A percentile compares a stretch with the other conserved stretches of the same genome.
These are phyloP conservation scores for Gardenia jasminoides DNA, from an alignment of 257 asterid genomes.

Conservation along the genomic window DNA sequence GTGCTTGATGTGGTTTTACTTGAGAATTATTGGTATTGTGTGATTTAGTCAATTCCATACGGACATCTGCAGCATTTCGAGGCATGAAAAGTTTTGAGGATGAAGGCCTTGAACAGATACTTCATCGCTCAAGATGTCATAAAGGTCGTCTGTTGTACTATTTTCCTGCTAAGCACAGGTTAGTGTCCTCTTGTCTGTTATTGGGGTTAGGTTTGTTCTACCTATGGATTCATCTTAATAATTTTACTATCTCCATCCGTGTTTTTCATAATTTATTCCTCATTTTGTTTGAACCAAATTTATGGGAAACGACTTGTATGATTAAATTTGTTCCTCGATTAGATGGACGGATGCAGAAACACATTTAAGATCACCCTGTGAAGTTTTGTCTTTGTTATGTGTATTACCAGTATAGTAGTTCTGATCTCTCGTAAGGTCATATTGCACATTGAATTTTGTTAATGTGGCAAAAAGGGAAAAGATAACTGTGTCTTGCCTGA, in stretches of 20 bases:
- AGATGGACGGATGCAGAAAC: neutral
- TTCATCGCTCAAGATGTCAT: slow-evolving; percentile 76
- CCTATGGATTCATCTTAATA: no score
- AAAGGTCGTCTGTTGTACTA: slow-evolving; percentile 93
- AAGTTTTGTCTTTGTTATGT: slow-evolving; percentile 2
- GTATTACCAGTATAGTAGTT: neutral
- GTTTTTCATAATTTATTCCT: neutral
- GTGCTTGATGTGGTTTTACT: neutral
- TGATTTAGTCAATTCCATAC: neutral
- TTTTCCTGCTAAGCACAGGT: slow-evolving; percentile 61
- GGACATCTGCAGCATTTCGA: slow-evolving; percentile 42
- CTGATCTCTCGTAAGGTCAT: neutral
- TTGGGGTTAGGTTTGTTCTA: neutral
- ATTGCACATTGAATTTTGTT: neutral
- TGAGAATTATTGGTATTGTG: neutral
- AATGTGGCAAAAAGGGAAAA: neutral
- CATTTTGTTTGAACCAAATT: neutral
- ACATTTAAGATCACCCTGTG: neutral
- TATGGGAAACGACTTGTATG: neutral
- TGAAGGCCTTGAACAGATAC: slow-evolving; percentile 61
- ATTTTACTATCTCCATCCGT: no score
- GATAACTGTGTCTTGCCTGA: neutral
- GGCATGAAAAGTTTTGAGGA: slow-evolving; percentile 36
- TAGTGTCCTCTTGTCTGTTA: slow-evolving; percentile 20
- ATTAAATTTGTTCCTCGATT: neutral